Percentiles rank a stretch among this genome's conserved stretches.
phyloP scores from a whole-genome alignment of 495 filamentous ascomycete genomes.

The Wilcoxina mikolae region DNA sequence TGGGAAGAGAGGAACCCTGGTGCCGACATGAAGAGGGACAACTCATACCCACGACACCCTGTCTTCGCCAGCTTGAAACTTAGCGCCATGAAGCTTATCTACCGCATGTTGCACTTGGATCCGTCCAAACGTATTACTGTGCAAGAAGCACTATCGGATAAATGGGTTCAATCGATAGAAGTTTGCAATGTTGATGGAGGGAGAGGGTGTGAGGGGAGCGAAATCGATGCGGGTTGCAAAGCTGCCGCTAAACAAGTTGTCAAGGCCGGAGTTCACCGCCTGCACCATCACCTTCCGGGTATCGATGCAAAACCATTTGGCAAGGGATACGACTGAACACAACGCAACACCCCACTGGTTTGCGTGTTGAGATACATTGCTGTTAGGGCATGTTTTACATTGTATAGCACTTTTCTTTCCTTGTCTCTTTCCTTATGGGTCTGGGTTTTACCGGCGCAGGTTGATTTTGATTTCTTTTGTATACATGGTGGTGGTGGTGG shows the following conservation, averaged over 20 bases:
- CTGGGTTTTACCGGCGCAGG: constrained; percentile 5
- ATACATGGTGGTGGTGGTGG: not conserved
- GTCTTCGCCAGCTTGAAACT: constrained; percentile 37
- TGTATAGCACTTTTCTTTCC: constrained; percentile 5
- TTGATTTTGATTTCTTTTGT: constrained; percentile 1
- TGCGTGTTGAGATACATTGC: no score
- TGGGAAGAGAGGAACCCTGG: constrained; percentile 41
- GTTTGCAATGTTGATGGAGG: constrained; percentile 50
- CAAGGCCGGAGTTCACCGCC: constrained; percentile 26
- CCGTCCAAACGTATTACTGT: constrained; percentile 52
- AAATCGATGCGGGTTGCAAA: constrained; percentile 25
- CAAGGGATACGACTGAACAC: constrained; percentile 5
- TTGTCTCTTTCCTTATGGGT: constrained; percentile 3
- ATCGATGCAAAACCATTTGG: constrained; percentile 18
- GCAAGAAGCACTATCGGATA: constrained; percentile 42
- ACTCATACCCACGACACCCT: constrained; percentile 39
- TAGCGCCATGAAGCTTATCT: constrained; percentile 44
- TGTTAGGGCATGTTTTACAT: no score
- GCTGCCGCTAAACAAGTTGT: constrained; percentile 21
- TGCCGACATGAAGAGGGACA: constrained; percentile 34
- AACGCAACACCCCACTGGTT: no score
- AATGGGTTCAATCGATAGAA: constrained; percentile 51
- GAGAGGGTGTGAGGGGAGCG: constrained; percentile 31
- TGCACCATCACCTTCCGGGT: constrained; percentile 23
- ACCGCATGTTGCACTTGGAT: constrained; percentile 64